A percentile compares a stretch with the other conserved stretches of the same genome.
Evolutionary conservation across 2,329 filamentous ascomycete genomes (phyloP).

Genomic region (Pseudopithomyces chartarum): DNA sequence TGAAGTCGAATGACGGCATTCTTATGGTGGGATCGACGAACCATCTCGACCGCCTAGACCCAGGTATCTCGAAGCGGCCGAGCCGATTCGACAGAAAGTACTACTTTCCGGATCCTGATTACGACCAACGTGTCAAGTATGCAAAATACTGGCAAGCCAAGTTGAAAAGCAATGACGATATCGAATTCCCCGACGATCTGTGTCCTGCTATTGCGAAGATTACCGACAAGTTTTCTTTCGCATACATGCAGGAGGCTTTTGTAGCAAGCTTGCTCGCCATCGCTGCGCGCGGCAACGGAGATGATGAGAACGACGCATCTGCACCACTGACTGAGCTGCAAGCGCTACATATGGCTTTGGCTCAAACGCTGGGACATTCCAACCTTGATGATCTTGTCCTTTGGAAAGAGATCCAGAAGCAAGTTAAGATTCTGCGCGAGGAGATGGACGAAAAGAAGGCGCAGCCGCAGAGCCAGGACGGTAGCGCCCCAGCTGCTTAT

Average conservation of each 20-base stretch:
- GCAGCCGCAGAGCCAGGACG: background rate
- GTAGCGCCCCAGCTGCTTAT: background rate
- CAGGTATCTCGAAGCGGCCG: constrained; percentile 60
- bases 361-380: constrained; percentile 11
- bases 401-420: constrained; percentile 50
- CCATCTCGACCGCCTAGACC: constrained; percentile 67
- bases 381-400: constrained; percentile 46
- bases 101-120: constrained; percentile 49
- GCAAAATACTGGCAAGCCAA: constrained; percentile 52
- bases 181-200: constrained; percentile 50
- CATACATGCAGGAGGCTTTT: constrained; percentile 53
- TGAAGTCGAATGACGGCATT: constrained; percentile 72
- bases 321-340: constrained; percentile 17
- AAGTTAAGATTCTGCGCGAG: constrained; percentile 49
- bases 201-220: constrained; percentile 48
- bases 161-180: constrained; percentile 40
- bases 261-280: constrained; percentile 47
- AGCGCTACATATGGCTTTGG: constrained; percentile 10
- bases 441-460: constrained; percentile 41
- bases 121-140: constrained; percentile 48
- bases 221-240: constrained; percentile 52
- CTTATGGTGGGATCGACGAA: constrained; percentile 72
- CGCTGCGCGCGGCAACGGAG: constrained; percentile 28
- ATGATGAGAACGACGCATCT: constrained; percentile 21
- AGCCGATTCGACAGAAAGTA: constrained; percentile 55